Percentiles rank a stretch among this genome's conserved stretches.
Evolutionary conservation across 208 protist genomes (phyloP).

Genomic region (Acanthamoeba lenticulata): DNA sequence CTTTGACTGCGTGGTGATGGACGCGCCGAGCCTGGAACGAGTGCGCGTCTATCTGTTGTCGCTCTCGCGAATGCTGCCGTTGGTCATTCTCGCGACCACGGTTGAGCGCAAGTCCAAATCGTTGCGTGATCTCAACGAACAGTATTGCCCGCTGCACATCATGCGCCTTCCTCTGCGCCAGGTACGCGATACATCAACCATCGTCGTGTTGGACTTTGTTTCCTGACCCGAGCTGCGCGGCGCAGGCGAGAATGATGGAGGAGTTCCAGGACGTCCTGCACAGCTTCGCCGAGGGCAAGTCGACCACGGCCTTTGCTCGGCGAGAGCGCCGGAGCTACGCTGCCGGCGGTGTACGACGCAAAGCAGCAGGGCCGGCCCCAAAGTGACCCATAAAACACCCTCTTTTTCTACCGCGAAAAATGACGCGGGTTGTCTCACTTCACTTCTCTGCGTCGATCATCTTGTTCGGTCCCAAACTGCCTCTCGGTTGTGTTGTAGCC

Average conservation of each 20-base stretch:
- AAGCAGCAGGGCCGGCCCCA: not conserved
- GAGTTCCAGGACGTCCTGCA: not conserved
- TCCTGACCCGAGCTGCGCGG: not conserved
- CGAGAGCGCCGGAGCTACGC: not conserved
- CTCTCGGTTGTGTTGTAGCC: too few relatives aligned
- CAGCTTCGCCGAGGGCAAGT: not conserved
- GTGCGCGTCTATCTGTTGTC: not conserved
- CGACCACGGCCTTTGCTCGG: not conserved
- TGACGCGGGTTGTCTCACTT: too few relatives aligned
- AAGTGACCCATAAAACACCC: not conserved
- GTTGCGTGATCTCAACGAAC: not conserved
- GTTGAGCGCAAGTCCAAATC: not conserved
- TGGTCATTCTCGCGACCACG: not conserved
- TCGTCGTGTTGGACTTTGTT: not conserved
- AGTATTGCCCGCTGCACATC: slow-evolving; percentile 29
- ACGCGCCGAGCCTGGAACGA: not conserved
- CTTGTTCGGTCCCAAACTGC: too few relatives aligned
- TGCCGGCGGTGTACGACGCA: not conserved
- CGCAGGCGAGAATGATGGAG: not conserved
- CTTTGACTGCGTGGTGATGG: not conserved
- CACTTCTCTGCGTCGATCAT: too few relatives aligned
- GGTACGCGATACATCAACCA: not conserved
- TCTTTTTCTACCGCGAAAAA: too few relatives aligned
- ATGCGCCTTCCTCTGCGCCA: not conserved
- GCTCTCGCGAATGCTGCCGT: not conserved